A percentile compares a stretch with the other conserved stretches of the same genome.
Conservation (phyloP, 2,329 filamentous ascomycete genomes). For the Colletotrichum somersetense region DNA sequence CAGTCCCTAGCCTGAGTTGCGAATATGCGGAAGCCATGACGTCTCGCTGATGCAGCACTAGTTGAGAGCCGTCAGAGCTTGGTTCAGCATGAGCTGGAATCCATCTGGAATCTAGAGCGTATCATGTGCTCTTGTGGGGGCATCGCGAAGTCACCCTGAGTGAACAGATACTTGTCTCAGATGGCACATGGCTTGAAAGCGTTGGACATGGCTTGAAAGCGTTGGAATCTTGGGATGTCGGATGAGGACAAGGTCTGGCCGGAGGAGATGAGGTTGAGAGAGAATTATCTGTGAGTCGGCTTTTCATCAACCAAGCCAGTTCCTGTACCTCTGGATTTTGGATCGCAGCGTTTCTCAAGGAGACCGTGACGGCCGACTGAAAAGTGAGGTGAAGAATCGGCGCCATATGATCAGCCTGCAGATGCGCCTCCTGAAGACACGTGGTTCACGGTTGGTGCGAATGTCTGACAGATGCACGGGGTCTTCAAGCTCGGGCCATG, state of each 20-base stretch:
- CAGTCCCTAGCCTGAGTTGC: not conserved
- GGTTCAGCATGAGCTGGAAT: not conserved
- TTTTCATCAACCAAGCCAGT: not conserved
- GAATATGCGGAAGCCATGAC: not conserved
- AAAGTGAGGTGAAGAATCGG: constrained; percentile 8
- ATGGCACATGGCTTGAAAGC: not conserved
- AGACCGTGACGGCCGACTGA: not conserved
- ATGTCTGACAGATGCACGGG: constrained; percentile 18
- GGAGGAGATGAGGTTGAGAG: not conserved
- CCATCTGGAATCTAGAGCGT: no score
- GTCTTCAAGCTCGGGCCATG: constrained; percentile 15
- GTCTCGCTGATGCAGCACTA: not conserved
- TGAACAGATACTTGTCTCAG: not conserved
- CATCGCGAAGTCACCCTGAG: not conserved
- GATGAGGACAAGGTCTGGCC: not conserved
- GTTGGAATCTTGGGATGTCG: not conserved
- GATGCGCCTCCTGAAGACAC: constrained; percentile 10
- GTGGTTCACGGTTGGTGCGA: constrained; percentile 9
- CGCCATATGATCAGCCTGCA: constrained; percentile 21
- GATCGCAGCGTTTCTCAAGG: not conserved
- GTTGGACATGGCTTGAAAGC: not conserved
- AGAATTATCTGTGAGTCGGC: not conserved
- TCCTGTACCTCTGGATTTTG: not conserved
- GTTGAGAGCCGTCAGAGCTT: not conserved
- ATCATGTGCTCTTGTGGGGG: not conserved